Percentiles rank a stretch among this genome's conserved stretches.
Evolutionary conservation across 2,329 filamentous ascomycete species (phyloP).

Genomic region (Talaromyces sp.): DNA sequence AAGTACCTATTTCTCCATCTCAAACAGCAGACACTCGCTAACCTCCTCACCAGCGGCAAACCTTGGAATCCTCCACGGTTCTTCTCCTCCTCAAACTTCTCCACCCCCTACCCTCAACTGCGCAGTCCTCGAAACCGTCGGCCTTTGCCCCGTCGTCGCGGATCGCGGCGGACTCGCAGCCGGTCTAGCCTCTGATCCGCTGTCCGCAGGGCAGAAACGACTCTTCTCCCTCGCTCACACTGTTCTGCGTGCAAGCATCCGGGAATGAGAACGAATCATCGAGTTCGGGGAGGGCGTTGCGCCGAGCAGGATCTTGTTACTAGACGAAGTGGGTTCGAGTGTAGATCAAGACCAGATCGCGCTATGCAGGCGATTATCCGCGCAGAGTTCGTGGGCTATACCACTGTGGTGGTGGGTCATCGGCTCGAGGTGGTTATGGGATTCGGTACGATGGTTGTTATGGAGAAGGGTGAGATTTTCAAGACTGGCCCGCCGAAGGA

Average conservation of each 20-base stretch:
- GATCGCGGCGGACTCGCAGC: not conserved
- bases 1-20: not conserved
- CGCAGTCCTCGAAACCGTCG: conserved; percentile 17
- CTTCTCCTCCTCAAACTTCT: conserved; percentile 43
- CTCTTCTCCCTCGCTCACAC: conserved; percentile 22
- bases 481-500: not conserved
- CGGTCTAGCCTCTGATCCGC: not conserved
- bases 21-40: conserved; percentile 3
- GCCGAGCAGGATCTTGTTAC: not conserved
- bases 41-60: conserved; percentile 37
- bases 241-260: conserved; percentile 9
- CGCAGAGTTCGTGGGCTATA: conserved; percentile 28
- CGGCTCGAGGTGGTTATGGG: conserved; percentile 31
- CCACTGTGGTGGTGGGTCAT: conserved; percentile 33
- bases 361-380: conserved; percentile 21
- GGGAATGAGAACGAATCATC: not conserved
- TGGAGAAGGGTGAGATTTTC: conserved; percentile 23
- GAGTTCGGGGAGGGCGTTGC: not conserved
- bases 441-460: conserved; percentile 31
- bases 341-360: conserved; percentile 7
- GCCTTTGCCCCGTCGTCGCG: conserved; percentile 1
- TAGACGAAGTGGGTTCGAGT: conserved; percentile 9
- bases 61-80: conserved; percentile 43
- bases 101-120: conserved; percentile 31
- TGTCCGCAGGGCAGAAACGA: conserved; percentile 22